Evolutionary conservation across 2,329 filamentous ascomycete genomes (phyloP), one percentile per base, ranked within the genome.

Genomic region (Camillea tinctor): DNA sequence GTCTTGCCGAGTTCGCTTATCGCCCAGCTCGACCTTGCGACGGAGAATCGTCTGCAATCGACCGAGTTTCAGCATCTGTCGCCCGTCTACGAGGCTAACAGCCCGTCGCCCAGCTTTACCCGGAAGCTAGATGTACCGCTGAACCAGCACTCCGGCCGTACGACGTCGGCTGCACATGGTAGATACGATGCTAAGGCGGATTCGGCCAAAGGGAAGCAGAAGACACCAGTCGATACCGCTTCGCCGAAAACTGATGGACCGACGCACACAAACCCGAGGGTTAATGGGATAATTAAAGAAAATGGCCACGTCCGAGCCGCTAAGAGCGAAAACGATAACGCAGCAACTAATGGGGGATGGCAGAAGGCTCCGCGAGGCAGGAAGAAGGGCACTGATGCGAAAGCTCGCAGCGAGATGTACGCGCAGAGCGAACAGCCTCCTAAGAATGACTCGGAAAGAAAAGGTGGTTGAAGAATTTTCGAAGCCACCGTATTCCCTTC

Each of bases 11-110:
- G 75, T 60, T 79, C 79, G 21, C 73, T 79, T 2, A 83, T 85
- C 61, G 82, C 83, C 15, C 82, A 84, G 6, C 73, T 86, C 19
- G 84, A 87, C 66, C 77, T 86, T 15, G 84, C 83, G 1, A 80
- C 81, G 48, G 76, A 78, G 3, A 79, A 80, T 30, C 75, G 76
- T 21, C 66, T 77, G 11, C 73, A 75, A 56, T 69, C 73, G 4
- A 73, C 76, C 8, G 82, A 84, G 8, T 70, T 78, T 54, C 78
- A 80, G 50, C 82, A 81, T 65, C 79, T 93, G 1, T 93, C 90
- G 0, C 90, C 90, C 0, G 90, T 93, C 0, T 89, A 89, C 57
- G 90, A 93, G 75, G 83, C 84, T 5, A 81, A 84, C n/a, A 89
- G 88, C 0, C 88, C 89, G 2, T 91, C 90, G 1, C 89, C 90